phyloP scores from a whole-genome alignment of 306 rosid species.

The Purshia tridentata region DNA sequence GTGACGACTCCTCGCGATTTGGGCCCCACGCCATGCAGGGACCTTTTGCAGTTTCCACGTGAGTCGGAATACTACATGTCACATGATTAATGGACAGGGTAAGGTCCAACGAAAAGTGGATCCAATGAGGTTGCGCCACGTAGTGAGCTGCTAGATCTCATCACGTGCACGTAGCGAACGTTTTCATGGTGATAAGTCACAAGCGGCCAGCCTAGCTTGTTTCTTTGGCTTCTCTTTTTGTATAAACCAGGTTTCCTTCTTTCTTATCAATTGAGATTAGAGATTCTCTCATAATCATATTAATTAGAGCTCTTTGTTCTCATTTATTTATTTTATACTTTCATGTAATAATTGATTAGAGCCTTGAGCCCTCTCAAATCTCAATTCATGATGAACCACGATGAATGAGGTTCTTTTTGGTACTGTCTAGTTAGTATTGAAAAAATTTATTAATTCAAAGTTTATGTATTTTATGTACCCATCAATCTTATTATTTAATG shows the following conservation, averaged over 20 bases:
- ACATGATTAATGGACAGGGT: constrained; percentile 37
- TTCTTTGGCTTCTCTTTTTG: neutral
- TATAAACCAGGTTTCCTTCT: neutral
- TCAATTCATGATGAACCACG: neutral
- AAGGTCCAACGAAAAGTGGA: neutral
- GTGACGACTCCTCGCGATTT: constrained; percentile 8
- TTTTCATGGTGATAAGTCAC: neutral
- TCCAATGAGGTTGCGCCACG: constrained; percentile 35
- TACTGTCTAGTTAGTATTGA: no score
- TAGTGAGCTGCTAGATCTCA: constrained; percentile 20
- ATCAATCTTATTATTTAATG: no score
- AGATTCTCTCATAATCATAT: neutral
- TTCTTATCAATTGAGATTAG: neutral
- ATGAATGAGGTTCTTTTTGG: neutral
- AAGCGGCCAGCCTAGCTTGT: neutral
- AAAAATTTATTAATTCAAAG: no score
- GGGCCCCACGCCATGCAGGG: constrained; percentile 28
- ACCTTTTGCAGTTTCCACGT: constrained; percentile 44
- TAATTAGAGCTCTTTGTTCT: neutral
- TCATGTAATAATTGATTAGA: neutral
- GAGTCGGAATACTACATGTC: constrained; percentile 34
- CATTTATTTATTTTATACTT: neutral
- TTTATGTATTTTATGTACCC: no score
- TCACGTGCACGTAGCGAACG: constrained; percentile 41
- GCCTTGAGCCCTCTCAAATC: neutral